Base-by-base conservation (phyloP, 2,329 filamentous ascomycete species). In the Trichoderma sp. region DNA sequence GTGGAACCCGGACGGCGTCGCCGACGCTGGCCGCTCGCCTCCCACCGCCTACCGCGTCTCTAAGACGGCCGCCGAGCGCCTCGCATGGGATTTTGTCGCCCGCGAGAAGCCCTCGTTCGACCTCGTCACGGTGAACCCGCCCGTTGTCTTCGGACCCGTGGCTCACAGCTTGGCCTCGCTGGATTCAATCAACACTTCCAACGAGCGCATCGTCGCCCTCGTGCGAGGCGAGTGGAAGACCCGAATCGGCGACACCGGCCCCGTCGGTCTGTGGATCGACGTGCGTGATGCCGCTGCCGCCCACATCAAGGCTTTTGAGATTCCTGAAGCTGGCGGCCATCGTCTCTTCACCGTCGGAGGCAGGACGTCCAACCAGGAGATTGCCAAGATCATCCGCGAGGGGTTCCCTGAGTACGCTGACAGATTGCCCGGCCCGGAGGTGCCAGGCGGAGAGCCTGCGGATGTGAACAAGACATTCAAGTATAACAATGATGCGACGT, bases 401-500 rank as follows among this genome's bases (percentile, higher is more conserved):
- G 77, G 80, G 70, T 87, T 88, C 72, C 84, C 85, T 1, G 82
- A 85, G 66, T 79, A 85, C 45, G 76, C 73, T 29, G 82, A 83
- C 54, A 76, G 77, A 67, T 71, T 88, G 69, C 86, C 86, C 0
- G 78, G 74, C 1, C 78, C 81, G 1, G 80, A 82, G 17, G 76
- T 78, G 10, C 73, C 77, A 67, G 83, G 84, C 13, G 83, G 82
- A n/a, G 80, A 80, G 70, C 45, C 79, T 66, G 74, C 79, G 17
- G 74, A 80, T 3, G 76, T 76, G 67, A 77, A 77, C 4, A 72
- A 81, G 70, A 71, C 85, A 52, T 89, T 84, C 75, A 79, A 79
- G 69, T 85, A 83, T 67, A 84, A 91, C 74, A 90, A 88, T 74
- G 81, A 81, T 60, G 82, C 83, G 73, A 87, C 87, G 1, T 84